Base-by-base conservation (phyloP, 2,329 filamentous ascomycete species). In the Cadophora sp. region DNA sequence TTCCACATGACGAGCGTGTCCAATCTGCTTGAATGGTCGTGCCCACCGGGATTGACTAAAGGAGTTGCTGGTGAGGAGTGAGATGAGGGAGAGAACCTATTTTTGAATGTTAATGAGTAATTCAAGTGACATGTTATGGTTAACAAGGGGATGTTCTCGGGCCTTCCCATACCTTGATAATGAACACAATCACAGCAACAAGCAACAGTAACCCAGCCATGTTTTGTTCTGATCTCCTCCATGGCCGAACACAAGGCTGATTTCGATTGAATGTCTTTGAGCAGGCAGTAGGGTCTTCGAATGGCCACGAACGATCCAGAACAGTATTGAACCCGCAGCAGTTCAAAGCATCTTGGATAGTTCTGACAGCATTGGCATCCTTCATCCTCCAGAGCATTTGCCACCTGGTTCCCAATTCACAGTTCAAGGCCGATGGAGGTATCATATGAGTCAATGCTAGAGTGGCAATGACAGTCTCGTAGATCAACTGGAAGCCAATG, bases 291-390 rank as follows among this genome's bases (percentile, higher is more conserved):
- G 68, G 46, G 0, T 64, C 70, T 0, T 81, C 81, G 68, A 91
- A 92, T 0, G 91, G 91, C 81, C 85, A 92, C 0, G 86, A 85
- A 72, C 85, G 86, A 74, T 93, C 89, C 34, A 76, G 78, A 31
- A 87, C 76, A 4, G 81, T 84, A 65, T 83, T 83, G 40, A 92
- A 81, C 0, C 91, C 91, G 72, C 91, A 93, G 79, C 91, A 93
- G 8, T 84, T 76, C 37, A 92, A 84, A 0, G 83, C 77, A 75
- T 93, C 88, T 74, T 93, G 91, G 62, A 93, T 89, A 1, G 79
- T 77, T 51, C 83, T 80, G 66, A 93, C 85, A 1, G 82, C 77
- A 5, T 75, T 73, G 0, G 70, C 82, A 65, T 91, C 81, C 68
- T 89, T 87, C 0, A 74, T 72, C 0, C 71, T 76, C 73, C 82